A percentile compares a stretch with the other conserved stretches of the same genome.
phyloP scores from a whole-genome alignment of 768 basidiomycete species.

The Hypholoma sublateritium region DNA sequence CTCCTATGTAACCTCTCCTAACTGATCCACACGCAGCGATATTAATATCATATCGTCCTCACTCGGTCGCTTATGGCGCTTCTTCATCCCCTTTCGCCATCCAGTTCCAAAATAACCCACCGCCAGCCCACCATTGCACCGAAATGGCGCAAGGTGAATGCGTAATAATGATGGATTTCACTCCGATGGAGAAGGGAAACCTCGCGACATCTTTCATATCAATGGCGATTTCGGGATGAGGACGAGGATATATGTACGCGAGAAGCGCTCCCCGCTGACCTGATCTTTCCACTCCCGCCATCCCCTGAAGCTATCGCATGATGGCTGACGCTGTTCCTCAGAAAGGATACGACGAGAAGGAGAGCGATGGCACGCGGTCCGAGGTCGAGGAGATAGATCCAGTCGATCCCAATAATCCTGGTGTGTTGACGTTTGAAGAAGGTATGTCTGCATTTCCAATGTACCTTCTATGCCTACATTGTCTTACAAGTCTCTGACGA shows the following conservation, averaged over 20 bases:
- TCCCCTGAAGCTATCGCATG: not conserved
- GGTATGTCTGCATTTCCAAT: constrained; percentile 25
- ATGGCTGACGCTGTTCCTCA: not conserved
- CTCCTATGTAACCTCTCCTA: no score
- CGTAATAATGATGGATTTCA: not conserved
- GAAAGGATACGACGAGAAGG: not conserved
- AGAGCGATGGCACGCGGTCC: not conserved
- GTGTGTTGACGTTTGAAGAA: constrained; percentile 50
- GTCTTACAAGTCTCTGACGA: not conserved
- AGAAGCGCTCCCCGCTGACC: not conserved
- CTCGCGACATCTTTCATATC: not conserved
- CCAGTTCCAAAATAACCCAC: not conserved
- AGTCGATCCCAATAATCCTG: constrained; percentile 27
- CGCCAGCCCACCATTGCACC: not conserved
- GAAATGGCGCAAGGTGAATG: not conserved
- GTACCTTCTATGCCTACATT: not conserved
- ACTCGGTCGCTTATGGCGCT: not conserved
- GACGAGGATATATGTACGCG: not conserved
- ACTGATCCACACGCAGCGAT: no score
- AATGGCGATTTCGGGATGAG: not conserved
- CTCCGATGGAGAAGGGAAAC: not conserved
- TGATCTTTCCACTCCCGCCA: not conserved
- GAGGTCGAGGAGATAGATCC: not conserved
- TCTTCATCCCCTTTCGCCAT: not conserved
- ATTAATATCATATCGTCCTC: no score